These are phyloP conservation scores for Phlebiopsis gigantea DNA, from an alignment of 768 basidiomycete genomes.

Conservation along the genomic window DNA sequence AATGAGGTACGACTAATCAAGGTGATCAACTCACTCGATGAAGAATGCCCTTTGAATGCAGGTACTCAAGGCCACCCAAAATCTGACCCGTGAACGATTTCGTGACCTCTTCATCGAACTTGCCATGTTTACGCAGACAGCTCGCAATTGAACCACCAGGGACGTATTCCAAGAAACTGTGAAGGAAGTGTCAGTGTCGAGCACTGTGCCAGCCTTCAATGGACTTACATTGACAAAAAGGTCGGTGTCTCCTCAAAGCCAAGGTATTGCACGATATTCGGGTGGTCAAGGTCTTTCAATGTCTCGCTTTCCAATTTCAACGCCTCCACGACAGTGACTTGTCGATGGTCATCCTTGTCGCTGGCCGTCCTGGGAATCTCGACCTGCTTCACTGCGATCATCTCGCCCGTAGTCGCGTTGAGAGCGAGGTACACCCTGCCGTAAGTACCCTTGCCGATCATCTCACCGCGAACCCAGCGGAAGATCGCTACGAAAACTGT, in stretches of 20 bases:
- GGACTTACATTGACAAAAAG: constrained; percentile 85
- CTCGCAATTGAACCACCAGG: constrained; percentile 94
- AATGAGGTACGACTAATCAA: constrained; percentile 2
- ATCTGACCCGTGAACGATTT: constrained; percentile 93
- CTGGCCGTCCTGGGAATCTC: constrained; percentile 89
- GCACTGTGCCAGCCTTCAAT: background rate
- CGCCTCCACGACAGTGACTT: constrained; percentile 82
- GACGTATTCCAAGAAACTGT: constrained; percentile 96
- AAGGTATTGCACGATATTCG: constrained; percentile 95
- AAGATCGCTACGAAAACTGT: constrained; percentile 58
- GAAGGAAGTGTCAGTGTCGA: constrained; percentile 4
- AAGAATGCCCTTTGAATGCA: constrained; percentile 87
- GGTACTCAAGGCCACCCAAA: constrained; percentile 83
- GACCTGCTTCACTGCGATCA: constrained; percentile 99
- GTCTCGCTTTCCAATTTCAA: constrained; percentile 95
- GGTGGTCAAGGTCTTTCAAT: constrained; percentile 93
- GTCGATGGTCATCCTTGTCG: constrained; percentile 86
- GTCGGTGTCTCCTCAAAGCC: constrained; percentile 88
- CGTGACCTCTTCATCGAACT: constrained; percentile 87
- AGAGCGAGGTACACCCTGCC: constrained; percentile 94
- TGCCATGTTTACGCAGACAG: constrained; percentile 85
- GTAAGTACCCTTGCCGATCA: constrained; percentile 96
- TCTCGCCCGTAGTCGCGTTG: constrained; percentile 94
- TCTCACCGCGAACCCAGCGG: constrained; percentile 97
- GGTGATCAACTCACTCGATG: constrained; percentile 77